Conservation (phyloP, 257 asterid genomes). For the Schizonepeta tenuifolia region DNA sequence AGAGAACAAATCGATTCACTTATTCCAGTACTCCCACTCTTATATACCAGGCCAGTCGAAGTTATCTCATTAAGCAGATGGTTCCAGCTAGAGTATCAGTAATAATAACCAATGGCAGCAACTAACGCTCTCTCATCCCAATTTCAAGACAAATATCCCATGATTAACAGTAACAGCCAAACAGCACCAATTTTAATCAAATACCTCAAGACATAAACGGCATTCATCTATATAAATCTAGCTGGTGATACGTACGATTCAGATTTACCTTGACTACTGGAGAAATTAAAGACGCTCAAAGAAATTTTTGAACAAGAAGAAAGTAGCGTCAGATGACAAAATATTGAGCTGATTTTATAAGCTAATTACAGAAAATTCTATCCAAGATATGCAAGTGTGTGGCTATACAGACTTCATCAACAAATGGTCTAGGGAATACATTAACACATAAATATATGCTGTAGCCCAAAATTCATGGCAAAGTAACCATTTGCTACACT, state of each 20-base stretch:
- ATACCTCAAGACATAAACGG: not conserved
- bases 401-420: not conserved
- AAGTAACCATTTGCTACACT: not conserved
- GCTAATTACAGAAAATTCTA: not conserved
- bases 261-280: not conserved
- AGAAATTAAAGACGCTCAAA: constrained; percentile 1
- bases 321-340: not conserved
- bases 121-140: not conserved
- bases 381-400: not conserved
- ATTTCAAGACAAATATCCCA: not conserved
- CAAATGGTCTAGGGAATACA: not conserved
- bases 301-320: constrained; percentile 5
- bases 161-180: not conserved
- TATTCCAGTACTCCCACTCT: not conserved
- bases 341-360: constrained; percentile 1
- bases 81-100: constrained; percentile 13
- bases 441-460: not conserved
- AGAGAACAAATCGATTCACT: not conserved
- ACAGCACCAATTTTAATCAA: not conserved
- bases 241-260: constrained; percentile 7
- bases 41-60: not conserved
- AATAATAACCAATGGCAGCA: constrained; percentile 9
- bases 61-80: not conserved
- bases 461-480: not conserved
- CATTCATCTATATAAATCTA: not conserved